phyloP scores from a whole-genome alignment of 768 basidiomycete species.

The Termitomyces bulborhizus region DNA sequence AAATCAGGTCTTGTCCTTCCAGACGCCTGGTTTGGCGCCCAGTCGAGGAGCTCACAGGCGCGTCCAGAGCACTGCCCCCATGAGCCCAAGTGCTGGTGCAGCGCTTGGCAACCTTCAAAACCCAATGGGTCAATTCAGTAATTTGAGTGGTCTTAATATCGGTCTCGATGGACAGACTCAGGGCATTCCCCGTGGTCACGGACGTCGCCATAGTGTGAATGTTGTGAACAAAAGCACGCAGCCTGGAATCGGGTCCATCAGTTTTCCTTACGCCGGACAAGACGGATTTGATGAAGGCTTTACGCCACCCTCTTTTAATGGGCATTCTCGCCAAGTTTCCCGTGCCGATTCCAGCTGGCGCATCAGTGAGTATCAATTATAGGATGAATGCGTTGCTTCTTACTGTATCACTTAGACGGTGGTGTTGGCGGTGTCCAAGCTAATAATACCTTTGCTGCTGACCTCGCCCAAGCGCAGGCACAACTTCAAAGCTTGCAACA shows the following conservation, averaged over 20 bases:
- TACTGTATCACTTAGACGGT: slow-evolving; percentile 44
- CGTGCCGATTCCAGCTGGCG: slow-evolving; percentile 85
- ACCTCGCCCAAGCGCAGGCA: slow-evolving; percentile 95
- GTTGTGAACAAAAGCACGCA: slow-evolving; percentile 74
- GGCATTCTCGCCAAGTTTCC: slow-evolving; percentile 69
- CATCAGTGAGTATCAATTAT: slow-evolving; percentile 54
- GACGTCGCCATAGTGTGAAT: slow-evolving; percentile 86
- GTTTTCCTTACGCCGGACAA: slow-evolving; percentile 42
- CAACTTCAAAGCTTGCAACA: slow-evolving; percentile 95
- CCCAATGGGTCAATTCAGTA: slow-evolving; percentile 66
- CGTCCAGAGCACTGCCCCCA: slow-evolving; percentile 80
- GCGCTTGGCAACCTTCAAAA: slow-evolving; percentile 42
- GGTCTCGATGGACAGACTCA: slow-evolving; percentile 61
- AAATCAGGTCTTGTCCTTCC: slow-evolving; percentile 76
- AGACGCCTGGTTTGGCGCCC: slow-evolving; percentile 68
- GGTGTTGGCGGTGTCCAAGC: slow-evolving; percentile 66
- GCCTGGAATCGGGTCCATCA: slow-evolving; percentile 39
- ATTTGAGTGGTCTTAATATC: slow-evolving; percentile 42
- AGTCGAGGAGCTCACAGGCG: slow-evolving; percentile 65
- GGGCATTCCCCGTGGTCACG: slow-evolving; percentile 76
- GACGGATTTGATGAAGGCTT: slow-evolving; percentile 84
- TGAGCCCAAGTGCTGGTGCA: slow-evolving; percentile 38
- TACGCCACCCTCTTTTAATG: slow-evolving; percentile 51
- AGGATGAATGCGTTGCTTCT: neutral
- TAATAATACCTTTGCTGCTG: slow-evolving; percentile 61